These are phyloP conservation scores for Cladochytrium replicatum DNA, from an alignment of 192 early-diverging fungal genomes.

Conservation along the genomic window DNA sequence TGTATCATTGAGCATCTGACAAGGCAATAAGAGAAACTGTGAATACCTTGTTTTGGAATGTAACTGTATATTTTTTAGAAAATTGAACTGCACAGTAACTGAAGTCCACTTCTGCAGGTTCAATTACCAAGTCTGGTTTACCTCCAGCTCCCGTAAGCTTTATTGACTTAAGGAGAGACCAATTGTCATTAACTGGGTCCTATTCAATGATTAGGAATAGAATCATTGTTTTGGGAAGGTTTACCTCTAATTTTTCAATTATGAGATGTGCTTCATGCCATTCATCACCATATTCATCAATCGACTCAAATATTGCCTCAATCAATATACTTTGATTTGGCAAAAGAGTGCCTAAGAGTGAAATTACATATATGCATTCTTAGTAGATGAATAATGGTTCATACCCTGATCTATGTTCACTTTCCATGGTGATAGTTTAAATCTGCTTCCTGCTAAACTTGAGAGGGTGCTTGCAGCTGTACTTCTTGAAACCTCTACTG, in stretches of 20 bases:
- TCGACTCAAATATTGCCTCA: slow-evolving; percentile 33
- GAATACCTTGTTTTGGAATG: slow-evolving; percentile 25
- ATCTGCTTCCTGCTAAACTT: no score
- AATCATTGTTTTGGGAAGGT: background rate
- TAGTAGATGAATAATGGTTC: background rate
- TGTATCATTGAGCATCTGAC: background rate
- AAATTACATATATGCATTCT: background rate
- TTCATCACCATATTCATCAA: slow-evolving; percentile 33
- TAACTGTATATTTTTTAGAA: slow-evolving; percentile 8
- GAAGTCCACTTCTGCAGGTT: slow-evolving; percentile 29
- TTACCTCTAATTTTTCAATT: slow-evolving; percentile 32
- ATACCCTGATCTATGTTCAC: slow-evolving; percentile 12
- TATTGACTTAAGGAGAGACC: slow-evolving; percentile 30
- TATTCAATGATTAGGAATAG: slow-evolving; percentile 2
- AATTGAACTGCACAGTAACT: slow-evolving; percentile 22
- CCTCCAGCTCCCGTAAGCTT: slow-evolving; percentile 39
- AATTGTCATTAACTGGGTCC: slow-evolving; percentile 22
- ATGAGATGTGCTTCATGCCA: slow-evolving; percentile 44
- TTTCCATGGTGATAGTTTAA: slow-evolving; percentile 36
- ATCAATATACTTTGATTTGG: slow-evolving; percentile 22
- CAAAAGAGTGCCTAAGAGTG: slow-evolving; percentile 18
- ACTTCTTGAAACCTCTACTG: no score
- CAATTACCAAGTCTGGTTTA: slow-evolving; percentile 31
- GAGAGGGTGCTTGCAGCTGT: no score
- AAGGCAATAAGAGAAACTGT: background rate